A percentile compares a stretch with the other conserved stretches of the same genome.
Conservation (phyloP, 179 eudicot genomes). For the Carnegiea gigantea region DNA sequence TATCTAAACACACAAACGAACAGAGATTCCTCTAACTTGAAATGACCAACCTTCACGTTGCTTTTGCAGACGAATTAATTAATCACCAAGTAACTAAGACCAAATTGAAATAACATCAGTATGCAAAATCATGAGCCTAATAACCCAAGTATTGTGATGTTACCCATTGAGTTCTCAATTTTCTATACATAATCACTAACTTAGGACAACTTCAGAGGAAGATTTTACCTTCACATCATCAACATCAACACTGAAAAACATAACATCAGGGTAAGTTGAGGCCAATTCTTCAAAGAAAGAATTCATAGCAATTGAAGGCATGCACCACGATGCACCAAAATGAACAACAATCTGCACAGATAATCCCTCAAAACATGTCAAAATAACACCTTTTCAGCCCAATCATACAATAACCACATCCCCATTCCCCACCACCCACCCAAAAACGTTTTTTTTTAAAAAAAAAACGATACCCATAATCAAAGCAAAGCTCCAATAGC, state of each 20-base stretch:
- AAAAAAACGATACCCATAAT: neutral
- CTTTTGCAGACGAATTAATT: neutral
- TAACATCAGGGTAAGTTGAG: conserved; percentile 34
- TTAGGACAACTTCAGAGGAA: neutral
- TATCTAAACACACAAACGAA: neutral
- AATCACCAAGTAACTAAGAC: neutral
- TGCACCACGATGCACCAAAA: conserved; percentile 74
- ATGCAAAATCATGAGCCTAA: neutral
- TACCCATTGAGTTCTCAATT: neutral
- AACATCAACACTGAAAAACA: conserved; percentile 53
- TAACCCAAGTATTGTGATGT: neutral
- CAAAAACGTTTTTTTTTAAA: too few relatives aligned
- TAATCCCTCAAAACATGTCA: neutral
- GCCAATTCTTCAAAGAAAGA: conserved; percentile 54
- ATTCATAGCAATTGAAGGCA: conserved; percentile 68
- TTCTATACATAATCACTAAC: neutral
- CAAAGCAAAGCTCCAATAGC: neutral
- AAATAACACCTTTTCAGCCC: neutral
- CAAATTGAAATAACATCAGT: neutral
- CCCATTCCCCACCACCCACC: neutral
- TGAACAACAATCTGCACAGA: conserved; percentile 53
- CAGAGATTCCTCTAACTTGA: too few relatives aligned
- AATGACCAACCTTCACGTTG: neutral
- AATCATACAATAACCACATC: neutral
- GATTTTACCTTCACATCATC: conserved; percentile 56